A percentile compares a stretch with the other conserved stretches of the same genome.
Evolutionary conservation across 2,329 filamentous ascomycete genomes (phyloP).

Genomic region (Cladophialophora exuberans): DNA sequence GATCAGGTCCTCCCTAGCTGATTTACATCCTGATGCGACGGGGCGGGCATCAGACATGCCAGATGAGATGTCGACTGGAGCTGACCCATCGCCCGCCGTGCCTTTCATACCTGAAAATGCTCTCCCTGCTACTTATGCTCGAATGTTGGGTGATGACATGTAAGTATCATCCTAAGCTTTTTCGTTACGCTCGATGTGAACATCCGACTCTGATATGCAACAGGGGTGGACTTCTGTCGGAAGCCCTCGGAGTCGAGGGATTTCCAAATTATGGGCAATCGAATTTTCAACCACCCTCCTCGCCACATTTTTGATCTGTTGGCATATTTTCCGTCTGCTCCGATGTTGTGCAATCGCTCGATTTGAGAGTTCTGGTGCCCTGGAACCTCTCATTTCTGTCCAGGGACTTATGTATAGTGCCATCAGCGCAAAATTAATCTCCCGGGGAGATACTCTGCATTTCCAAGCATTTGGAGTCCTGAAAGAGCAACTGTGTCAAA

Average conservation of each 20-base stretch:
- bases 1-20: background rate
- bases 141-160: conserved; percentile 15
- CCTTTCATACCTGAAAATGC: background rate
- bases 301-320: background rate
- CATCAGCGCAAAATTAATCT: too few relatives aligned
- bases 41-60: background rate
- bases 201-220: too few relatives aligned
- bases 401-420: too few relatives aligned
- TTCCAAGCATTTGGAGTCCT: too few relatives aligned
- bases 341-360: too few relatives aligned
- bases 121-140: conserved; percentile 4
- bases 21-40: background rate
- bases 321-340: too few relatives aligned
- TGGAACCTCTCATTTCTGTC: too few relatives aligned
- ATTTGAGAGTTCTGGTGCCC: too few relatives aligned
- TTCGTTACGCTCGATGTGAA: too few relatives aligned
- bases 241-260: conserved; percentile 2
- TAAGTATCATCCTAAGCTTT: too few relatives aligned
- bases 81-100: background rate
- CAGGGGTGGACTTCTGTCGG: conserved; percentile 4
- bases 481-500: too few relatives aligned
- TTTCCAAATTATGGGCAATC: background rate
- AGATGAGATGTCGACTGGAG: background rate
- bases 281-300: background rate
- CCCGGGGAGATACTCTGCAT: too few relatives aligned